Base-by-base conservation (phyloP, 2,329 filamentous ascomycete species). In the Fusarium pseudocircinatum region DNA sequence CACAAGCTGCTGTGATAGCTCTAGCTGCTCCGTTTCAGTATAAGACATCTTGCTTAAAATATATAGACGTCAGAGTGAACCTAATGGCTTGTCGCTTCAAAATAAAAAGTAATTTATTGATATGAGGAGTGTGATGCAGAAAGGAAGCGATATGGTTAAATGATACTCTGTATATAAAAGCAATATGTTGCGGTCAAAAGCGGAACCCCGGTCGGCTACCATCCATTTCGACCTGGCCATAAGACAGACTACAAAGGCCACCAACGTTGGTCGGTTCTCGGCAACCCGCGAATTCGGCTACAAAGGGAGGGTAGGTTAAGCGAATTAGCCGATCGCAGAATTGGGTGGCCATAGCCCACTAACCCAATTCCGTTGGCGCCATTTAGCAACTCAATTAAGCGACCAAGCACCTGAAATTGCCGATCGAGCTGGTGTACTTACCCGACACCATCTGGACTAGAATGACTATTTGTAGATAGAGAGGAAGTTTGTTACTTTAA, bases 281-380 rank as follows among this genome's bases (percentile, higher is more conserved):
- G 16, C 12, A 4, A 13, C 6, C 10, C 18, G 14, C 3, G 37
- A 14, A 8, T 40, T 32, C 20, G 3, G 22, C 12, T 14, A 12
- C 4, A 42, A 24, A 24, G 12, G 3, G 16, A 28, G 11, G 32
- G 32, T 14, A 32, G 1, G 32, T 13, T 10, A 0, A 2, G 13
- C 5, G 10, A 36, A 58, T 47, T 47, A 58, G 30, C 54, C 54
- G 54, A 58, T 58, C 54, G 54, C 40, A 4, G 24, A 47, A 57
- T 57, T 34, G 13, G 11, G 6, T 5, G n/a, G 2, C 7, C 11
- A n/a, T 18, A 7, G 5, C 46, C 6, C 4, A 26, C 30, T 20
- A 24, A 34, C 16, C 47, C 9, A 7, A 34, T 24, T 3, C 6
- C 2, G n/a, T 6, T 40, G 16, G n/a, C 39, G 16, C 1, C 2